Conservation (phyloP, 768 basidiomycete species). For the Trametes punicea region DNA sequence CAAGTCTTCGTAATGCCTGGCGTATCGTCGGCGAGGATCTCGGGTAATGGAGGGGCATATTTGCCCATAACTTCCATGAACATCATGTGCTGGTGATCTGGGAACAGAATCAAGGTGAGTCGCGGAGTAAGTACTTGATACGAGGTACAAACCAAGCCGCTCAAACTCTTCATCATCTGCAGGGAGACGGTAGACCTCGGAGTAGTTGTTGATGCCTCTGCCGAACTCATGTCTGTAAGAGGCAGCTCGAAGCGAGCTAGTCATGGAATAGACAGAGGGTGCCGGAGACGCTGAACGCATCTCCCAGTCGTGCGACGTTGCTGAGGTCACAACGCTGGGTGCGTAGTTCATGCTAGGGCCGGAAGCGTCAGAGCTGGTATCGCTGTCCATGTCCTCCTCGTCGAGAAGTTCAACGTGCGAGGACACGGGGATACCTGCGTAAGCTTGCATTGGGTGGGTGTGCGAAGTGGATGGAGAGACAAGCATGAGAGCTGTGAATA, state of each 20-base stretch:
- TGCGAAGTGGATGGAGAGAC: conserved; percentile 16
- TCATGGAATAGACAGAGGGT: conserved; percentile 68
- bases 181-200: conserved; percentile 73
- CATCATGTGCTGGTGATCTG: conserved; percentile 68
- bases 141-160: conserved; percentile 50
- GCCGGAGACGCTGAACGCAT: conserved; percentile 64
- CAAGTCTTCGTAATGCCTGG: conserved; percentile 57
- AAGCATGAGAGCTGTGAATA: conserved; percentile 11
- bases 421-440: conserved; percentile 8
- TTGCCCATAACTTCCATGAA: conserved; percentile 64
- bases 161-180: conserved; percentile 77
- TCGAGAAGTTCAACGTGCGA: conserved; percentile 32
- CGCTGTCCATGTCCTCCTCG: conserved; percentile 36
- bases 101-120: conserved; percentile 1
- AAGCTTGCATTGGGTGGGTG: conserved; percentile 10
- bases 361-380: conserved; percentile 40
- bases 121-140: not conserved
- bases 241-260: conserved; percentile 56
- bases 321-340: conserved; percentile 43
- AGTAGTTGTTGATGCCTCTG: conserved; percentile 69
- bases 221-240: conserved; percentile 67
- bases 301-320: conserved; percentile 56
- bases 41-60: conserved; percentile 55
- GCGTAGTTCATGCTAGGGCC: conserved; percentile 34
- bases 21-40: conserved; percentile 57